A percentile compares a stretch with the other conserved stretches of the same genome.
Conservation (phyloP, 805 yeast species). For the Yarrowia osloensis region DNA sequence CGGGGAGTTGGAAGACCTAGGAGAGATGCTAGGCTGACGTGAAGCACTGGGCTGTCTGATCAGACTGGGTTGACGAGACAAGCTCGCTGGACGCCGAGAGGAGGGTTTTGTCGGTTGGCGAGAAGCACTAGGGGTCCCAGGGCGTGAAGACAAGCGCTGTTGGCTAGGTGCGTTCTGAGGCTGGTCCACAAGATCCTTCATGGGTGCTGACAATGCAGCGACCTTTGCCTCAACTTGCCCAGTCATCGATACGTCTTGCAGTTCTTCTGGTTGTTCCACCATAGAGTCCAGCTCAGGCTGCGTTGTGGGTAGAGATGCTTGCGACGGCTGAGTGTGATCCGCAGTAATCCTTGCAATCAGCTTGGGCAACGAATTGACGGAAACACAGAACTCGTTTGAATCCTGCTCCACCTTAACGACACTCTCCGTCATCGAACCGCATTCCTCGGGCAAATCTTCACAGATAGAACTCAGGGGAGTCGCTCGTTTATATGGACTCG, state of each 20-base stretch:
- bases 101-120: not conserved
- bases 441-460: not conserved
- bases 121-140: not conserved
- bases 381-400: slow-evolving; percentile 4
- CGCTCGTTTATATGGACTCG: not conserved
- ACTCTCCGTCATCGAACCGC: not conserved
- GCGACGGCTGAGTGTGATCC: not conserved
- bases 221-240: not conserved
- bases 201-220: not conserved
- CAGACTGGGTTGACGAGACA: not conserved
- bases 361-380: slow-evolving; percentile 6
- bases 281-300: not conserved
- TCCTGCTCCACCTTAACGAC: not conserved
- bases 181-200: not conserved
- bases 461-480: not conserved
- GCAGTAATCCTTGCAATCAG: not conserved
- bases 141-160: not conserved
- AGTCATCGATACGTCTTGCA: not conserved
- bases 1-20: not conserved
- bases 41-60: not conserved
- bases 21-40: not conserved
- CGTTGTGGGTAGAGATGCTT: not conserved
- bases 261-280: not conserved
- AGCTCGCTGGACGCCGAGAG: not conserved
- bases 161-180: not conserved